A percentile compares a stretch with the other conserved stretches of the same genome.
Evolutionary conservation across 306 rosid species (phyloP).

Genomic region (Citrullus colocynthis): DNA sequence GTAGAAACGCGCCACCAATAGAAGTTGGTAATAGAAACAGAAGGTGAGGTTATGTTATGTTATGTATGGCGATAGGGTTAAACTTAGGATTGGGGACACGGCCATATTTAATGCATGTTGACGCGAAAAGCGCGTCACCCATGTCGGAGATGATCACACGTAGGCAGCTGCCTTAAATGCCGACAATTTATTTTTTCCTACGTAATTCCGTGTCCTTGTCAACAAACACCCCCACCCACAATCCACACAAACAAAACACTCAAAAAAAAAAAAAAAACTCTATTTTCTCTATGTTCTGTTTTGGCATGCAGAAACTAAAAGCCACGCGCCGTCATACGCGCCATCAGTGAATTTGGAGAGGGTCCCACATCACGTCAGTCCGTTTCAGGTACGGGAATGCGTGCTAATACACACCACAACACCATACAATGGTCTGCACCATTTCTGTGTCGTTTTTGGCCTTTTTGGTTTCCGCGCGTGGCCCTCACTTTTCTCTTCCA

Average conservation of each 20-base stretch:
- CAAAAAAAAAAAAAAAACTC: too few species aligned
- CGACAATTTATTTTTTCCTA: slow-evolving; percentile 37
- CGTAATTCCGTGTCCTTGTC: slow-evolving; percentile 29
- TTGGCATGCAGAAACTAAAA: not conserved
- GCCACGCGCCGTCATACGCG: slow-evolving; percentile 38
- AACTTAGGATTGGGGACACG: slow-evolving; percentile 6
- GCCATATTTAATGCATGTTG: slow-evolving; percentile 23
- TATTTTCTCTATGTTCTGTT: not conserved
- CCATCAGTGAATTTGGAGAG: not conserved
- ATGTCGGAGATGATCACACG: slow-evolving; percentile 49
- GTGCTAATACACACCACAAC: slow-evolving; percentile 17
- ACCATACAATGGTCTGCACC: slow-evolving; percentile 19
- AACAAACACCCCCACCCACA: not conserved
- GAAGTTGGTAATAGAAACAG: not conserved
- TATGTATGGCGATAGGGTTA: not conserved
- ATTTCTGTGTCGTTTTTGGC: slow-evolving; percentile 15
- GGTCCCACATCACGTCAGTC: slow-evolving; percentile 31
- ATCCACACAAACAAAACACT: not conserved
- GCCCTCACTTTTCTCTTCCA: not conserved
- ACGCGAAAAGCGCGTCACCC: slow-evolving; percentile 35
- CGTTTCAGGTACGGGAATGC: slow-evolving; percentile 44
- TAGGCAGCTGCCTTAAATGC: slow-evolving; percentile 50
- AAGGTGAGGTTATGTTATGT: not conserved
- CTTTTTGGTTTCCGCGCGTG: slow-evolving; percentile 19
- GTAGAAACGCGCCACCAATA: not conserved